Conservation (phyloP, 257 asterid species). For the Penstemon barbatus region DNA sequence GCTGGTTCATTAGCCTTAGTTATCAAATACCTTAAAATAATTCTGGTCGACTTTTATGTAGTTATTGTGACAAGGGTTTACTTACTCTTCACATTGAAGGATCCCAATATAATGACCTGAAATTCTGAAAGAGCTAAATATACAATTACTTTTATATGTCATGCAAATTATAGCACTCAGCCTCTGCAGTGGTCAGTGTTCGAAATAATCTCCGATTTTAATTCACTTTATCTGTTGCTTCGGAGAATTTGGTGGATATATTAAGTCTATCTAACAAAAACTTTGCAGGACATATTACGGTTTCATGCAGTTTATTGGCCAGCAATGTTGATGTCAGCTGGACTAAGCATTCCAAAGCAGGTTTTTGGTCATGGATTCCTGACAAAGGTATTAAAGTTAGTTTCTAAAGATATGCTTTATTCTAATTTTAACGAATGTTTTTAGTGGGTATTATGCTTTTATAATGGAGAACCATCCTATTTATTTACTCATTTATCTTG, state of each 20-base stretch:
- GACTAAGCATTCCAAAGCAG: slow-evolving; percentile 76
- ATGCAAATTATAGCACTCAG: background rate
- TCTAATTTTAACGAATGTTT: slow-evolving; percentile 1
- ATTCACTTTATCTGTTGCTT: background rate
- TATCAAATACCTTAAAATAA: background rate
- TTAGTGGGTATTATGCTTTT: background rate
- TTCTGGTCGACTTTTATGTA: background rate
- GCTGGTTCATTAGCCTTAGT: slow-evolving; percentile 3
- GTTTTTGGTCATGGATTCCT: slow-evolving; percentile 98
- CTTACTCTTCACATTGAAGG: slow-evolving; percentile 20
- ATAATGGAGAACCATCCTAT: background rate
- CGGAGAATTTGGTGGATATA: slow-evolving; percentile 17
- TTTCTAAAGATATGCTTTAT: slow-evolving; percentile 2
- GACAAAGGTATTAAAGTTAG: slow-evolving; percentile 72
- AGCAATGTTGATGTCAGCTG: slow-evolving; percentile 98
- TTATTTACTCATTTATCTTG: slow-evolving; percentile 17
- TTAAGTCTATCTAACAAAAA: slow-evolving; percentile 25
- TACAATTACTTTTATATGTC: background rate
- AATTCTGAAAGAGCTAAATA: slow-evolving; percentile 17
- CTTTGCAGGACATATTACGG: slow-evolving; percentile 89
- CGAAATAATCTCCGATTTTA: slow-evolving; percentile 10
- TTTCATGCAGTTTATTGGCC: slow-evolving; percentile 99
- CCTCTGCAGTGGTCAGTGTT: slow-evolving; percentile 1
- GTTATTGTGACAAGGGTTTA: slow-evolving; percentile 14
- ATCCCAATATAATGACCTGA: slow-evolving; percentile 13